Evolutionary conservation across 495 filamentous ascomycete genomes (phyloP), one percentile per base, ranked within the genome.

Genomic region (Cudoniella acicularis): DNA sequence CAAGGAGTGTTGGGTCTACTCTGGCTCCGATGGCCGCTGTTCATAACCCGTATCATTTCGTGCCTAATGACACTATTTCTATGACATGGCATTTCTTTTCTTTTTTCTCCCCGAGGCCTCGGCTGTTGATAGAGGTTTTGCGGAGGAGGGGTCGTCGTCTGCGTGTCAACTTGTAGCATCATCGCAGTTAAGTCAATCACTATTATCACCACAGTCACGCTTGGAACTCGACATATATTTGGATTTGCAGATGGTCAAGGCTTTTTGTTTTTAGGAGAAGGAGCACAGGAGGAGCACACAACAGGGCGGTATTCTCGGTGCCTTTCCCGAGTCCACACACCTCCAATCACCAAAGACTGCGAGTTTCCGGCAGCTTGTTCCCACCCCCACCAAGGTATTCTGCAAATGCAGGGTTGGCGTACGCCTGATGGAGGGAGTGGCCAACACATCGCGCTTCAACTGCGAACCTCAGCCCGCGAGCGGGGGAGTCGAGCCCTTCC

Each of bases 401-500:
- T 25, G 48, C 48, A 50, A 2, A 3, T 50, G 48, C 48, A 24
- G 11, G 18, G 48, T 25, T 47, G 43, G 20, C 43, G 43, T n/a
- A 47, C 43, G 43, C 43, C 43, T 47, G 20, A 47, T 47, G 48
- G 48, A 25, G 20, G 48, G 48, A 24, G 10, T 25, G 48, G 48
- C 10, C 48, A 50, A 26, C 48, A 50, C 48, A 50, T 50, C 48
- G 48, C 48, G 48, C 48, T 50, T 50, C 48, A 50, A 50, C 21
- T 26, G 20, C 48, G 48, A 50, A 50, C 48, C 48, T 50, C 48
- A 50, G 48, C 48, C 23, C 18, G 21, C 9, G 20, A 25, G 48
- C 13, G 43, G 43, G 20, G 43, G n/a, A n/a, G n/a, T 47, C 18
- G 17, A 30, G 54, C 55, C 52, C 25, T 59, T 49, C 47, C 24